A percentile compares a stretch with the other conserved stretches of the same genome.
Evolutionary conservation across 2,329 filamentous ascomycete genomes (phyloP).

Genomic region (Beauveria caledonica): DNA sequence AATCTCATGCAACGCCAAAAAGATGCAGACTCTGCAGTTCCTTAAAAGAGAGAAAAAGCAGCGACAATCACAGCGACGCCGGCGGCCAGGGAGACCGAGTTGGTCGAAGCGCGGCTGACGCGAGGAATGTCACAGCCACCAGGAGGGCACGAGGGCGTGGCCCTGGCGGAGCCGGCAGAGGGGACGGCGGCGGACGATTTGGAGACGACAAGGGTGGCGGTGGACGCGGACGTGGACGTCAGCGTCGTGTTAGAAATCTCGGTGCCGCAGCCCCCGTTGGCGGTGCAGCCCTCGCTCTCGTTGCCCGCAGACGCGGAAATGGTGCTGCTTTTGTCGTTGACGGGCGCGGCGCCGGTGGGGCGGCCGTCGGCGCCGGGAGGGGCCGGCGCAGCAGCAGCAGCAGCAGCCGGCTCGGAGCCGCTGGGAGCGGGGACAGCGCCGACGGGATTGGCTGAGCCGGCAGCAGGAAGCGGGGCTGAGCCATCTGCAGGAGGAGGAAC

Average conservation of each 20-base stretch:
- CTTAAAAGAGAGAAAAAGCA: not conserved
- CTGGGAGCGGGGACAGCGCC: not conserved
- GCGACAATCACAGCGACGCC: not conserved
- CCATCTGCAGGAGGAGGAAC: too few species aligned
- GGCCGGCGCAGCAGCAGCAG: not conserved
- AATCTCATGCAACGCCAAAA: not conserved
- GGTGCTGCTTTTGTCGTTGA: conserved; percentile 3
- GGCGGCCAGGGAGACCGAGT: not conserved
- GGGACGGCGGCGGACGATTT: not conserved
- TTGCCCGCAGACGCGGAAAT: not conserved
- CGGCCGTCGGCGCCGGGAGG: not conserved
- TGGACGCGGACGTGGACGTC: not conserved
- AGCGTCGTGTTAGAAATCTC: not conserved
- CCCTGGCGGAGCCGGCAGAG: not conserved
- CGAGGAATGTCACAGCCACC: not conserved
- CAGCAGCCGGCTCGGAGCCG: not conserved
- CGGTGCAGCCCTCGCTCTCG: not conserved
- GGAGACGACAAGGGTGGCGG: not conserved
- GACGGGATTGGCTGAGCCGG: not conserved
- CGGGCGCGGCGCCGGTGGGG: not conserved
- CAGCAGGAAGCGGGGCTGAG: too few species aligned
- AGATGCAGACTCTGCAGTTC: too few species aligned
- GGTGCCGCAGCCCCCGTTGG: conserved; percentile 1
- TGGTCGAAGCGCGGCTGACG: not conserved
- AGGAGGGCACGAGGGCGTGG: not conserved